Percentiles rank a stretch among this genome's conserved stretches.
phyloP scores from a whole-genome alignment of 495 filamentous ascomycete species.

The Trichoderma orchidacearum region DNA sequence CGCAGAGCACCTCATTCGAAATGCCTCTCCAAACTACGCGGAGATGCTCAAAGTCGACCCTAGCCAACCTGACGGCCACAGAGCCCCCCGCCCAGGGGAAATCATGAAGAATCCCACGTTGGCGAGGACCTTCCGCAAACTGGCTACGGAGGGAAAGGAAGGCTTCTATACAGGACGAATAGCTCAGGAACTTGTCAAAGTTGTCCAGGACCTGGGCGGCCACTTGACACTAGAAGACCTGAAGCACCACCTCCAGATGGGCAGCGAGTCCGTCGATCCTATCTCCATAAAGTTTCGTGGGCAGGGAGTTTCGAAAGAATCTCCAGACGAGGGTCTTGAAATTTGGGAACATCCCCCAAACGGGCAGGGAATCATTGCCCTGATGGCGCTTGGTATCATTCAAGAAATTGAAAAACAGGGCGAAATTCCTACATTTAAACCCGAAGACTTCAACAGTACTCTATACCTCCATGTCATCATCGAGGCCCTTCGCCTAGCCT shows the following conservation, averaged over 20 bases:
- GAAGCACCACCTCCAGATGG: conserved; percentile 53
- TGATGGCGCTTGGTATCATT: conserved; percentile 87
- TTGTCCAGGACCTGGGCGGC: conserved; percentile 62
- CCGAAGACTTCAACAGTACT: conserved; percentile 56
- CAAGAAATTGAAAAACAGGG: conserved; percentile 64
- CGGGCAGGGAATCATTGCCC: conserved; percentile 87
- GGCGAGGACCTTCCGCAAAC: conserved; percentile 65
- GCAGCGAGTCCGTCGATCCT: conserved; percentile 66
- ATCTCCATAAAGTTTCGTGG: conserved; percentile 69
- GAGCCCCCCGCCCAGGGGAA: conserved; percentile 71
- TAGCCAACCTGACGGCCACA: conserved; percentile 43
- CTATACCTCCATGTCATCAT: conserved; percentile 79
- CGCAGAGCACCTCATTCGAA: conserved; percentile 43
- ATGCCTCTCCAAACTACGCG: conserved; percentile 65
- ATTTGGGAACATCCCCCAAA: conserved; percentile 98
- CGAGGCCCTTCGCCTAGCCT: conserved; percentile 81
- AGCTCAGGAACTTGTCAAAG: conserved; percentile 66
- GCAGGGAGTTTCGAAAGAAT: conserved; percentile 33
- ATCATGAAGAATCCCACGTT: conserved; percentile 75
- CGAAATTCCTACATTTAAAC: conserved; percentile 53
- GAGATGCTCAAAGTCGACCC: conserved; percentile 74
- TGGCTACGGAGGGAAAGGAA: conserved; percentile 69
- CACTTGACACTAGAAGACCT: conserved; percentile 71
- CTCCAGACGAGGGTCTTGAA: conserved; percentile 32
- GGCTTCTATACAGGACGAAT: conserved; percentile 85